A percentile compares a stretch with the other conserved stretches of the same genome.
These are phyloP conservation scores for Erodium texanum DNA, from an alignment of 441 rosid species.

Conservation along the genomic window DNA sequence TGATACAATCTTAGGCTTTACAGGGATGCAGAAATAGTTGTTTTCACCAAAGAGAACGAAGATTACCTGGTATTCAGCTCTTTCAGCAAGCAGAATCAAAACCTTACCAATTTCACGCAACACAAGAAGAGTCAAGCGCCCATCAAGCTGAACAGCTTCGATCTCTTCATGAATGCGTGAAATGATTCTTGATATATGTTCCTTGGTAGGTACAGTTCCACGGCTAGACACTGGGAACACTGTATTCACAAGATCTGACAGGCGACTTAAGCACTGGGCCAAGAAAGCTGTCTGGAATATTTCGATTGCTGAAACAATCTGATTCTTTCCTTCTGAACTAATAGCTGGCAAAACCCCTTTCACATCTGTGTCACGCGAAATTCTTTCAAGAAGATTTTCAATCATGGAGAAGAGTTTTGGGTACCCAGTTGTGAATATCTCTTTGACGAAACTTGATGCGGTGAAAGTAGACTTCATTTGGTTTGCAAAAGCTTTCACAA, in stretches of 20 bases:
- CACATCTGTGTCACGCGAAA: slow-evolving; percentile 68
- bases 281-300: slow-evolving; percentile 88
- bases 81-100: slow-evolving; percentile 64
- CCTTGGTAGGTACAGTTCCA: slow-evolving; percentile 87
- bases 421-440: slow-evolving; percentile 78
- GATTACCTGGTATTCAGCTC: slow-evolving; percentile 91
- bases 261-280: slow-evolving; percentile 61
- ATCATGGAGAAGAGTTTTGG: slow-evolving; percentile 81
- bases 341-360: slow-evolving; percentile 87
- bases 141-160: slow-evolving; percentile 87
- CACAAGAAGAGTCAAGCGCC: slow-evolving; percentile 80
- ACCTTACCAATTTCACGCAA: slow-evolving; percentile 80
- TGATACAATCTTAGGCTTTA: not conserved
- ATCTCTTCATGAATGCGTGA: slow-evolving; percentile 84
- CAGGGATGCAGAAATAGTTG: not conserved
- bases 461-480: slow-evolving; percentile 95
- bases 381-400: slow-evolving; percentile 80
- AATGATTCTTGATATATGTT: slow-evolving; percentile 66
- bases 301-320: slow-evolving; percentile 70
- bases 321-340: slow-evolving; percentile 59
- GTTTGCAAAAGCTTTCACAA: slow-evolving; percentile 76
- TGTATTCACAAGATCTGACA: slow-evolving; percentile 81
- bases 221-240: slow-evolving; percentile 86
- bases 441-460: slow-evolving; percentile 96
- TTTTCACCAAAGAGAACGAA: not conserved